These are phyloP conservation scores for Protomyces arabidopsidicola DNA, from an alignment of 1,139 yeast species.

Conservation along the genomic window DNA sequence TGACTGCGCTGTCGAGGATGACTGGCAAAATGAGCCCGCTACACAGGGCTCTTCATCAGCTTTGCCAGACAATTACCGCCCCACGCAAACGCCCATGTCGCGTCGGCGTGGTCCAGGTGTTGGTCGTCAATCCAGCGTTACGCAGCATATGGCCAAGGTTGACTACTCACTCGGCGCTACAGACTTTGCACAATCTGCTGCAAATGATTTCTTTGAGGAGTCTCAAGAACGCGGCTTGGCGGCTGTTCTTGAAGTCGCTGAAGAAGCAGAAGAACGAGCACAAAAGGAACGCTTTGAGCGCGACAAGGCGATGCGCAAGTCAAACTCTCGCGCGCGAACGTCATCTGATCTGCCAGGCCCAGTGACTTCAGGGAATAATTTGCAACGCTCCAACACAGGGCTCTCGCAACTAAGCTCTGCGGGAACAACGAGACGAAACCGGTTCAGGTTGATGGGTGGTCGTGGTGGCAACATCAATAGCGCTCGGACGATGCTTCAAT, in stretches of 20 bases:
- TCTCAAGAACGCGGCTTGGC: conserved; percentile 21
- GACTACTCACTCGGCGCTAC: conserved; percentile 23
- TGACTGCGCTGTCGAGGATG: conserved; percentile 11
- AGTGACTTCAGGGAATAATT: not conserved
- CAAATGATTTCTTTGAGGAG: conserved; percentile 23
- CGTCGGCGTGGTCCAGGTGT: not conserved
- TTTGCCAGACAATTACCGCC: not conserved
- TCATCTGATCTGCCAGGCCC: not conserved
- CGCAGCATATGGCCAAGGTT: conserved; percentile 21
- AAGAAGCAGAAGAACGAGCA: conserved; percentile 18
- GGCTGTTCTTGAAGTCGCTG: conserved; percentile 25
- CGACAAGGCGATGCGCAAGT: conserved; percentile 6
- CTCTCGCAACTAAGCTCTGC: conserved; percentile 7
- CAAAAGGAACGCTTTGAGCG: conserved; percentile 9
- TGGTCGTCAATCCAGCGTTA: conserved; percentile 1
- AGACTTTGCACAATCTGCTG: conserved; percentile 19
- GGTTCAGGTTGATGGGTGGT: conserved; percentile 13
- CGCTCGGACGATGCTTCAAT: not conserved
- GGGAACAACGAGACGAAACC: conserved; percentile 1
- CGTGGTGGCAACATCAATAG: not conserved
- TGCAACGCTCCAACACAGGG: conserved; percentile 17
- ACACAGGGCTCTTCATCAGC: not conserved
- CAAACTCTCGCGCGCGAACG: conserved; percentile 6
- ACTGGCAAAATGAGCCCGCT: not conserved
- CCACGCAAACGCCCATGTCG: not conserved